Conservation (phyloP, 2,329 filamentous ascomycete genomes). For the Rutstroemia sp. region DNA sequence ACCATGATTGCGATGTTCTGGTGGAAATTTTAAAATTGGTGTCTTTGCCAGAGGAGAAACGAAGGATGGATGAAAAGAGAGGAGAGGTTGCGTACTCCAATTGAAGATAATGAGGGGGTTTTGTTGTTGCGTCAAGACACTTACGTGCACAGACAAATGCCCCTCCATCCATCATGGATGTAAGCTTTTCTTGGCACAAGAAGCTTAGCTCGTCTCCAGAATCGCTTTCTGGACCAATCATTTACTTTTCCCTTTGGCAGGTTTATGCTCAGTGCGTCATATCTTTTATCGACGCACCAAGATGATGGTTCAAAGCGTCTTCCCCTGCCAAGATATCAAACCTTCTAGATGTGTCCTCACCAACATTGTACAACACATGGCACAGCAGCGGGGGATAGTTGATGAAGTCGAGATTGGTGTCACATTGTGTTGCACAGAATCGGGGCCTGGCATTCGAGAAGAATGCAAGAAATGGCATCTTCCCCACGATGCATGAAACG, state of each 20-base stretch:
- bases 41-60: background rate
- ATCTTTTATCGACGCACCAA: background rate
- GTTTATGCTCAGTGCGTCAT: background rate
- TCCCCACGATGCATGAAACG: background rate
- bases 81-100: background rate
- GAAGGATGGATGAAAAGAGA: background rate
- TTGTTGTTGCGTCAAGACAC: too few species aligned
- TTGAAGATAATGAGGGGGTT: too few species aligned
- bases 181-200: too few species aligned
- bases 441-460: too few species aligned
- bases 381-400: background rate
- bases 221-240: too few species aligned
- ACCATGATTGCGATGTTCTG: conserved; percentile 34
- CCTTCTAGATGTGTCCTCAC: background rate
- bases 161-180: too few species aligned
- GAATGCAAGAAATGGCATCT: too few species aligned
- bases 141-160: too few species aligned
- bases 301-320: background rate
- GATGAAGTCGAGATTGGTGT: too few species aligned
- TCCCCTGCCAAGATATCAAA: conserved; percentile 5
- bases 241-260: too few species aligned
- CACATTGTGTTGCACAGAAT: background rate
- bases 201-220: too few species aligned
- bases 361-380: conserved; percentile 5
- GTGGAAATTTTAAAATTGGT: background rate